Base-by-base conservation (phyloP, 2,329 filamentous ascomycete species). In the Samsoniella hepiali region DNA sequence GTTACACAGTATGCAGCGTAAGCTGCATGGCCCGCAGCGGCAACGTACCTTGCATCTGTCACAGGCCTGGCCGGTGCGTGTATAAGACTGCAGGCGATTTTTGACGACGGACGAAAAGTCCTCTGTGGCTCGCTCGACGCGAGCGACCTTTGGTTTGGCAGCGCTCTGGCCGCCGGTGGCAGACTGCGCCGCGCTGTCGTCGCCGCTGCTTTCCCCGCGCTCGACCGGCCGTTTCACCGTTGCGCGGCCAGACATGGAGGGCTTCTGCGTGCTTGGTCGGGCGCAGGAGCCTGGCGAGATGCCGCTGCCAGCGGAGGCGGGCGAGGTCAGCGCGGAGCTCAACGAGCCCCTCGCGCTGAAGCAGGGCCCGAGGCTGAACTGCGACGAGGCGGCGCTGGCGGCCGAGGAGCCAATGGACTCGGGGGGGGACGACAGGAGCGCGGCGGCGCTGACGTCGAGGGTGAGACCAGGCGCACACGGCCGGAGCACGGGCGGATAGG, bases 51-150 rank as follows among this genome's bases (percentile, higher is more conserved):
- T 67, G 64, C 65, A 67, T 29, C 63, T 53, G 56, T 65, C 60
- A 40, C 64, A 67, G 22, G 65, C 63, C 31, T 67, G 63, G 27
- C 65, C 65, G 15, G 91, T 96, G 63, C 84, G 79, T 27, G 82
- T 83, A 67, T 84, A 84, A 3, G 81, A 80, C 67, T 82, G 80
- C 51, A 85, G 74, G 62, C 83, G 81, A 70, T 75, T 82, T 76
- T 85, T 85, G 67, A 85, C 82, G 38, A 83, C 80, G 63, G 75
- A 79, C 3, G 83, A 85, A 66, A 84, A 86, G 67, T 84, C 81
- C 57, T 82, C 79, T 31, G 75, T 70, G 4, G 76, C 75, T 62
- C 78, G 78, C 51, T 84, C 81, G 27, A 82, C 69, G n/a, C 80
- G 75, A 45, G 82, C 77, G 63, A 82, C 71, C 73, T 84, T 85